Evolutionary conservation across 2,329 filamentous ascomycete species (phyloP), one percentile per base, ranked within the genome.

Genomic region (Cercospora citrullina): DNA sequence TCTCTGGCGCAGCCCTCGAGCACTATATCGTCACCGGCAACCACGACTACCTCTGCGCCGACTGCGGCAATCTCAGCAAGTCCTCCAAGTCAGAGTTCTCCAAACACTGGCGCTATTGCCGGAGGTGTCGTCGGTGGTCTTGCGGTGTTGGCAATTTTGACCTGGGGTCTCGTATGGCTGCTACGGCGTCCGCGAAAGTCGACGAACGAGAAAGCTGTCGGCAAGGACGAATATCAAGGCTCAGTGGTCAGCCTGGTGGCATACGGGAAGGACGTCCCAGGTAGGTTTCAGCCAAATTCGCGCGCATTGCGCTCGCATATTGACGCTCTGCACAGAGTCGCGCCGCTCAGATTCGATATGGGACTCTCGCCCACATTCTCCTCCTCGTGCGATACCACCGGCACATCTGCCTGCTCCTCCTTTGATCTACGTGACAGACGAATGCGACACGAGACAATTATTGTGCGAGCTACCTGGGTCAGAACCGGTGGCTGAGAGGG

Each of bases 71-170:
- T 59, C 28, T 59, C 55, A 36, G 16, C 55, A 21, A 30, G n/a
- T 36, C 30, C 30, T 31, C 28, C 30, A 18, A 59, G 18, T 21
- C 53, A 60, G n/a, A 55, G 14, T 60, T 21, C 58, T n/a, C 16
- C 26, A 12, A 64, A 57, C 18, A 63, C 62, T 4, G 66, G 62
- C 16, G 62, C 66, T 6, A 59, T 68, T 23, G 62, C 66, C 2
- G 66, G 66, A 55, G 66, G 62, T 16, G 58, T 65, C 23, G 62
- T 68, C 4, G 66, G 66, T 14, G 66, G 62, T 31, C 53, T 68
- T 39, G 66, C 62, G 7, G 63, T 68, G 26, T 18, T 63, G 9
- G 66, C 66, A 55, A 39, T 63, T 9, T 53, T 68, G 14, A 45
- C 39, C 5, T 55, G 65, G 18, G 66, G 62, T 14, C 42, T 68